Evolutionary conservation across 148 eudicot species (phyloP).

Genomic region (Talinum fruticosum): DNA sequence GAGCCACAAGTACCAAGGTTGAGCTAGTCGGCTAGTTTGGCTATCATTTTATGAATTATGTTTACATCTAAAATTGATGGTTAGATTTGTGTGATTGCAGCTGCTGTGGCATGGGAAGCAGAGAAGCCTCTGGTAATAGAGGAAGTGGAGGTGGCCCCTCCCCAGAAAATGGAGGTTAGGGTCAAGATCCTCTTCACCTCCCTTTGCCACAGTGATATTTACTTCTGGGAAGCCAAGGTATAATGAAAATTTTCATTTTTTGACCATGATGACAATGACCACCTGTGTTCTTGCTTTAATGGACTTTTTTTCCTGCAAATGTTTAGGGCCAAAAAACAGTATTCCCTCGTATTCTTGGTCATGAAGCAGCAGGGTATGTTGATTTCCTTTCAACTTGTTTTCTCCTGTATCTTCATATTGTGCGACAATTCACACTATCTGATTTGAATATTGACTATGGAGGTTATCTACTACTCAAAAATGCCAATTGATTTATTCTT

Average conservation of each 20-base stretch:
- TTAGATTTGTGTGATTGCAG: constrained; percentile 27
- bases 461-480: too few species aligned
- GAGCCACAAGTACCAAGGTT: too few species aligned
- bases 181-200: constrained; percentile 68
- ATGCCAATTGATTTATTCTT: too few species aligned
- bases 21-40: too few species aligned
- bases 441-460: too few species aligned
- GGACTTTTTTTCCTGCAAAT: neutral
- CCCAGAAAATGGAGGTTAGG: constrained; percentile 69
- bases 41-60: too few species aligned
- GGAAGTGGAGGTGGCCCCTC: constrained; percentile 79
- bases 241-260: too few species aligned
- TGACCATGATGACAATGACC: neutral
- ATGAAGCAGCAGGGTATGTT: constrained; percentile 67
- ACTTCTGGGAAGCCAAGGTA: constrained; percentile 85
- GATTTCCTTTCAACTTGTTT: neutral
- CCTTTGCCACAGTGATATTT: constrained; percentile 80
- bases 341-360: constrained; percentile 62
- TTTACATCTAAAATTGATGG: neutral
- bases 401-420: neutral
- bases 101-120: constrained; percentile 92
- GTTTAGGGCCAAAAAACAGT: constrained; percentile 57
- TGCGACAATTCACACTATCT: too few species aligned
- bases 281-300: neutral
- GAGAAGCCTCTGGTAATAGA: constrained; percentile 74